Conservation (phyloP, 2,329 filamentous ascomycete genomes). For the Botrytis galanthina region DNA sequence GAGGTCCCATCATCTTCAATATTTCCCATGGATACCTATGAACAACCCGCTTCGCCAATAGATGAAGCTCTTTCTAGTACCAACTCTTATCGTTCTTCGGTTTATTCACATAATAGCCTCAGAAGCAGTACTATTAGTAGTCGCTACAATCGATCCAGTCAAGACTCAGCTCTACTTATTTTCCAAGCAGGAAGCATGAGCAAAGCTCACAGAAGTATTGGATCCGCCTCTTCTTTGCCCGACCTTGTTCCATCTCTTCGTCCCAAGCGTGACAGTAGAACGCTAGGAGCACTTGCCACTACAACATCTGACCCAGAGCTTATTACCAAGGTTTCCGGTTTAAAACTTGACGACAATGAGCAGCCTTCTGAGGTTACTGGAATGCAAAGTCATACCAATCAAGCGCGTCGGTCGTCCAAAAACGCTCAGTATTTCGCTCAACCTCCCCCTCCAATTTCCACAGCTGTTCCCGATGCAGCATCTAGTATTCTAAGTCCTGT, state of each 20-base stretch:
- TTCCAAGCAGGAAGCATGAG: conserved; percentile 26
- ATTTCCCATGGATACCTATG: conserved; percentile 31
- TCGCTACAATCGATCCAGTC: conserved; percentile 32
- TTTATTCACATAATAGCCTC: conserved; percentile 34
- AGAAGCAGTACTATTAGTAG: conserved; percentile 29
- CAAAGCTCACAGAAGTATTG: conserved; percentile 32
- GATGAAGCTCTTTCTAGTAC: conserved; percentile 36
- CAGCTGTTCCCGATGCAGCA: conserved; percentile 9
- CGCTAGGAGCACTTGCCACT: background rate
- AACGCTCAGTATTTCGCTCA: conserved; percentile 22
- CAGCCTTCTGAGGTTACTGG: conserved; percentile 22
- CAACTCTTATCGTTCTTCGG: conserved; percentile 36
- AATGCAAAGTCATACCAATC: conserved; percentile 22
- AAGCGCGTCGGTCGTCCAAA: conserved; percentile 27
- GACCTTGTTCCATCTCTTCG: conserved; percentile 35
- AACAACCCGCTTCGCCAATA: conserved; percentile 32
- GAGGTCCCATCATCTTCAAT: conserved; percentile 29
- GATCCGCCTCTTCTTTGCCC: conserved; percentile 37
- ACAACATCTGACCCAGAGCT: conserved; percentile 20
- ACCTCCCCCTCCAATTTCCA: conserved; percentile 7
- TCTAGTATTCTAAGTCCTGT: conserved; percentile 33
- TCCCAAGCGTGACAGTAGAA: conserved; percentile 23
- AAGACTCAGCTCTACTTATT: conserved; percentile 34
- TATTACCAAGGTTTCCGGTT: conserved; percentile 16
- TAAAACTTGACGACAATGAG: conserved; percentile 21